Evolutionary conservation across 306 rosid genomes (phyloP), one percentile per base, ranked within the genome.

Genomic region (Hylodesmum podocarpum): DNA sequence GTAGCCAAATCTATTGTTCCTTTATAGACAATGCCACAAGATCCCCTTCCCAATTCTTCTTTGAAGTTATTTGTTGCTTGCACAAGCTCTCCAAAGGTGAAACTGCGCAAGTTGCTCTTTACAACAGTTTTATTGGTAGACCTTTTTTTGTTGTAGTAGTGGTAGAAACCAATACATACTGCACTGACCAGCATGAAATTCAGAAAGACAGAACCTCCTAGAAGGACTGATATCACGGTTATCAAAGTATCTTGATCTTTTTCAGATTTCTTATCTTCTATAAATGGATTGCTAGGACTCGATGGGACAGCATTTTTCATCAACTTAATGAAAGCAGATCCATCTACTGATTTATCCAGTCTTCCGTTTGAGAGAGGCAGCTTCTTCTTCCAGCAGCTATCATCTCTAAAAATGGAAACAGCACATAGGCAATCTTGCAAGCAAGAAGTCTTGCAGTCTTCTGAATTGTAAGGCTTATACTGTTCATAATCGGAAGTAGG

Each of bases 41-140:
- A 55, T 1, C 80, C 86, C 39, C 77, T 72, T 5, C 83, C 83
- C 34, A 83, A 4, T 68, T 83, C 74, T 25, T 83, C 86, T 68
- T 27, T 40, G 67, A 83, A 83, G 22, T 59, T 77, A 13, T 27
- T 33, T 50, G 86, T 83, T 67, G 69, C 78, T 39, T 73, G 24
- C 31, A 18, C 53, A 47, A 78, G 39, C 62, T 72, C 72, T 39
- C 18, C 43, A 10, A 72, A 76, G 43, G 66, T 37, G 37, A 75
- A 81, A 68, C 9, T 57, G 4, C 29, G 39, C 73, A 81, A 34
- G 18, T 75, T 68, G 4, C 8, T 75, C 1, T 69, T 61, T 3
- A 9, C 22, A 19, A 57, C 46, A 44, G 15, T 34, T 28, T 37
- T 4, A 3, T 47, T 37, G 47, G 22, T 50, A 8, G 21, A 13